Evolutionary conservation across 495 filamentous ascomycete species (phyloP), one percentile per base, ranked within the genome.

Genomic region (Polyplosphaeria fusca): DNA sequence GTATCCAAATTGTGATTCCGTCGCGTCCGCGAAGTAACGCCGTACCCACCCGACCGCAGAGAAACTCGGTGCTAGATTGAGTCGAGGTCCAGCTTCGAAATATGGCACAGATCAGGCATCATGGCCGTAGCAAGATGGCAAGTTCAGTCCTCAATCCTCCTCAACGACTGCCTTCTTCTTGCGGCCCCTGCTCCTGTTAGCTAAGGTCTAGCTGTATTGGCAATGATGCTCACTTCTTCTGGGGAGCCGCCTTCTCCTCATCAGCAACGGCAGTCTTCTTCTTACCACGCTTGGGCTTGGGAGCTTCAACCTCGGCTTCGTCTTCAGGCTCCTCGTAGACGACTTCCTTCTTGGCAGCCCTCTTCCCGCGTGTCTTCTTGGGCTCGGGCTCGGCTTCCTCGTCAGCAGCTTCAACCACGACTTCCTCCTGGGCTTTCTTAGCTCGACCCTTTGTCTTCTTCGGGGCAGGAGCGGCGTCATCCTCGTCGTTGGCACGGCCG

Each of bases 401-500:
- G 5, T 38, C 42, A 2, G 30, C 39, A 4, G 5, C 48, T 12
- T 52, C 19, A 5, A 12, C 48, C 18, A 37, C 23, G 7, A 16
- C n/a, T n/a, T n/a, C n/a, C 24, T 18, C 38, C 11, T 49, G 32
- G 19, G 27, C 35, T 18, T 42, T 42, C 39, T 42, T 42, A 5
- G 11, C 39, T 42, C 19, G 22, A 13, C n/a, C n/a, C n/a, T n/a
- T n/a, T n/a, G 43, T 71, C 65, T 77, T 74, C 70, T 76, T 80
- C 7, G 49, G 32, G 1, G 43, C 52, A 11, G 39, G 39, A 20
- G 39, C 39, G 9, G 9, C 51, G 48, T 64, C 53, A 46, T 61
- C 24, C 28, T 54, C 47, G 5, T 66, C 54, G 64, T 55, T 59
- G 39, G 66, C 48, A 18, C 58, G 60, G 26, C 56, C 55, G 9